Evolutionary conservation across 352 stramenopile species (phyloP), one percentile per base, ranked within the genome.

Genomic region (Peronospora destructor): DNA sequence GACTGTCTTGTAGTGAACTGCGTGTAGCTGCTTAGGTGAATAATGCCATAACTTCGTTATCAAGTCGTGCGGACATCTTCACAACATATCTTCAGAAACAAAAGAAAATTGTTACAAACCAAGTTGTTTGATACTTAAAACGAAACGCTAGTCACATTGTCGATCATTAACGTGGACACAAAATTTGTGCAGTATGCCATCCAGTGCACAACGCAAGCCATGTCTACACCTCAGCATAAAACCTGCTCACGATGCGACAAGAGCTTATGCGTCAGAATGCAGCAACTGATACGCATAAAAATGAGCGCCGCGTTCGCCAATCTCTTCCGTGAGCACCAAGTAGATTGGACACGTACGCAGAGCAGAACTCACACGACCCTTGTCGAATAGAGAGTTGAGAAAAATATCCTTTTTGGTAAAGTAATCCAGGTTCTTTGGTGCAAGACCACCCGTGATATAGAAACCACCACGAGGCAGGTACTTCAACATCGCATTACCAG

Each of bases 381-480:
- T 91, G 73, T 95, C 82, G 21, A 86, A 83, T 53, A 90, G 68
- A 19, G 74, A 68, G 33, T 83, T 68, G 45, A 87, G 70, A 66
- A 96, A 93, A 40, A 76, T 66, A 23, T 68, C 57, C 53, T 71
- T 70, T 57, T 81, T 79, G 21, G 68, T 80, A 64, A 98, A 97
- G 49, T 89, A 91, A 57, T 91, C 70, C 35, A 98, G 73, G 67
- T 98, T 97, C 76, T 98, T 98, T 2, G 87, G 87, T 29, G 95
- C 96, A 32, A 98, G 80, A 42, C 94, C 94, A 23, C 95, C 95
- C 7, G 91, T 96, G 44, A 98, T 86, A 80, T 97, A 98, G 52
- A 98, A 85, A 26, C 95, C 95, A 64, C 94, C 94, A 17, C 82
- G 93, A 33, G 94, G 94, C 51, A 98, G 80, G 53, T 89, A 98